Evolutionary conservation across 1,284 basidiomycete species (phyloP), one percentile per base, ranked within the genome.

Genomic region (Puccinia sorghi): DNA sequence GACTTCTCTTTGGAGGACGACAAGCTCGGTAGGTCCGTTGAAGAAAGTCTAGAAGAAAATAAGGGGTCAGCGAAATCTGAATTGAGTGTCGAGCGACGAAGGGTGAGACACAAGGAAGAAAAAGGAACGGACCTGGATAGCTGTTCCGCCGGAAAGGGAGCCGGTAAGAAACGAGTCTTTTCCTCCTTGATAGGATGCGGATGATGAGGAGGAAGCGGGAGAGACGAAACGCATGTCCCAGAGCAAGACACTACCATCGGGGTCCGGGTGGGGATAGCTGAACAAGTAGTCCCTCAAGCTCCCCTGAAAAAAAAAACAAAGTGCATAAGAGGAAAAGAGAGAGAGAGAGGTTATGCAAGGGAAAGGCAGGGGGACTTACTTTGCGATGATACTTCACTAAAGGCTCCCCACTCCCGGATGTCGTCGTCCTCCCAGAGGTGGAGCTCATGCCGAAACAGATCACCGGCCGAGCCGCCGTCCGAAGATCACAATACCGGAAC

Each of bases 401-500:
- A 7, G 56, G 27, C 27, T 78, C 54, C 13, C 7, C 22, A 13
- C 27, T 17, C 15, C 32, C 32, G 1, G 32, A 2, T 32, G 32
- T 32, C 32, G 32, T 32, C 32, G 32, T 32, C 32, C 32, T 4
- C 32, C 1, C 1, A 32, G 39, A 48, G 11, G 12, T 46, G 12
- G 43, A 32, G 20, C 54, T 54, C 15, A 77, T 46, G 0, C 74
- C 76, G 32, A 78, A 78, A 61, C 43, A 63, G 27, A 70, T 48
- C 15, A 69, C 67, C 25, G 76, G 76, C 27, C 56, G 39, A 37
- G 66, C 61, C 22, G 61, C n/a, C n/a, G 54, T 70, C 48, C 76
- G 43, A 9, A 78, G 27, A 54, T 78, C 76, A 63, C 66, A 70
- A 46, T 70, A 71, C 20, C 67, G 67, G 64, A 78, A 78, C 67